A percentile compares a stretch with the other conserved stretches of the same genome.
Evolutionary conservation across 352 stramenopile genomes (phyloP).

Genomic region (Phytophthora chlamydospora): DNA sequence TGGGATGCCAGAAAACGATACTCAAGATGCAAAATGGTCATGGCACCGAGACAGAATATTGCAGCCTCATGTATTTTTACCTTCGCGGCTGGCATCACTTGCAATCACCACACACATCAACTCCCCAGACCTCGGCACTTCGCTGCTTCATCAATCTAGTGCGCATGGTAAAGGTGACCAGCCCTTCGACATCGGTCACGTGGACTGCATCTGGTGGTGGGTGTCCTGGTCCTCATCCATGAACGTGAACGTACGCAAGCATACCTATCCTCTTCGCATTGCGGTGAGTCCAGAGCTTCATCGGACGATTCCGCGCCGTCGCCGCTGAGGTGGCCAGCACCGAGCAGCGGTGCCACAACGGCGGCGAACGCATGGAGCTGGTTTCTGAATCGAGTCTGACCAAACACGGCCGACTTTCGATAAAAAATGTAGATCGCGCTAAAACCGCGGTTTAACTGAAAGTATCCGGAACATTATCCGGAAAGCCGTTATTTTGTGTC

Average conservation of each 20-base stretch:
- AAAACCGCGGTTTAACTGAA: neutral
- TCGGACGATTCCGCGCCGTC: neutral
- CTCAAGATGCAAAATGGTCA: slow-evolving; percentile 4
- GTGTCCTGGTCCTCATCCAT: neutral
- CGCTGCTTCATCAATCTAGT: neutral
- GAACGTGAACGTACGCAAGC: no score
- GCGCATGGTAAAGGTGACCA: slow-evolving; percentile 10
- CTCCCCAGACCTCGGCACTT: slow-evolving; percentile 3
- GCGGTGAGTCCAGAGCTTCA: slow-evolving; percentile 6
- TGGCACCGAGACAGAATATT: neutral
- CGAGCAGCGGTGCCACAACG: slow-evolving; percentile 6
- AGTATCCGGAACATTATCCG: slow-evolving; percentile 16
- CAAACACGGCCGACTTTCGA: neutral
- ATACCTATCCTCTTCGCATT: slow-evolving; percentile 1
- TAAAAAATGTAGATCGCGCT: neutral
- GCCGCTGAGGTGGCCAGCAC: slow-evolving; percentile 1
- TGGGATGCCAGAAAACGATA: slow-evolving; percentile 12
- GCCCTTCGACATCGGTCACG: slow-evolving; percentile 1
- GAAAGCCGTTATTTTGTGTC: slow-evolving; percentile 6
- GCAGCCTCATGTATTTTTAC: neutral
- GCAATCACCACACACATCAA: neutral
- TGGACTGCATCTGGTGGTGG: slow-evolving; percentile 3
- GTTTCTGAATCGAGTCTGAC: slow-evolving; percentile 20
- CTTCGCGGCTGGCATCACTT: neutral
- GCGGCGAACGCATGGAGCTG: neutral